phyloP scores from a whole-genome alignment of 1,139 yeast species.

The Eremothecium coryli region DNA sequence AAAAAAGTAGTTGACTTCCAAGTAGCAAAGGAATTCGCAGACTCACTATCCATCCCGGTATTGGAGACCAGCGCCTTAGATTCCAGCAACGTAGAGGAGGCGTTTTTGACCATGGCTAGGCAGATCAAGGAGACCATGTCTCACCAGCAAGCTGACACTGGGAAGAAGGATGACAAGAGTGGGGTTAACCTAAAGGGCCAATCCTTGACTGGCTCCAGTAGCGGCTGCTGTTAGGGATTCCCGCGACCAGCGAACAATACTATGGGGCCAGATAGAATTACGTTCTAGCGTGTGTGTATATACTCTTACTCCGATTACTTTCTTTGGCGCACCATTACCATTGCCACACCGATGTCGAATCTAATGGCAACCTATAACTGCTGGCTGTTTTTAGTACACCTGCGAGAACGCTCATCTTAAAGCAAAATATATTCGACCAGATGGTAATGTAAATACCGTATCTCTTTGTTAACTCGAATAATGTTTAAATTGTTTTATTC shows the following conservation, averaged over 20 bases:
- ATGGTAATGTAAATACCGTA: constrained; percentile 6
- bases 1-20: constrained; percentile 94
- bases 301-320: neutral
- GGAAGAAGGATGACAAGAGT: constrained; percentile 45
- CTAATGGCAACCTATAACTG: no score
- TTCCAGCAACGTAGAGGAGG: constrained; percentile 95
- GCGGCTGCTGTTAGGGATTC: constrained; percentile 76
- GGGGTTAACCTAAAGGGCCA: constrained; percentile 85
- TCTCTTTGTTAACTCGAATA: constrained; percentile 3
- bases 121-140: constrained; percentile 97
- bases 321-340: neutral
- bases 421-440: no score
- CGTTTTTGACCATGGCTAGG: constrained; percentile 97
- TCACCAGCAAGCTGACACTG: constrained; percentile 40
- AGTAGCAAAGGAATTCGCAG: constrained; percentile 96
- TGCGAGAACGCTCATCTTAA: no score
- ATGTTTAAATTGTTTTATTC: constrained; percentile 4
- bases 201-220: constrained; percentile 58
- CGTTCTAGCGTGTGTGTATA: constrained; percentile 4
- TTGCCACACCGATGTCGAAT: no score
- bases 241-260: no score
- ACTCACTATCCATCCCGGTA: constrained; percentile 89
- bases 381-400: no score
- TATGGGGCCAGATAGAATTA: neutral
- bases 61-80: constrained; percentile 94